Evolutionary conservation across 306 rosid genomes (phyloP).

Genomic region (Mimosa pudica): DNA sequence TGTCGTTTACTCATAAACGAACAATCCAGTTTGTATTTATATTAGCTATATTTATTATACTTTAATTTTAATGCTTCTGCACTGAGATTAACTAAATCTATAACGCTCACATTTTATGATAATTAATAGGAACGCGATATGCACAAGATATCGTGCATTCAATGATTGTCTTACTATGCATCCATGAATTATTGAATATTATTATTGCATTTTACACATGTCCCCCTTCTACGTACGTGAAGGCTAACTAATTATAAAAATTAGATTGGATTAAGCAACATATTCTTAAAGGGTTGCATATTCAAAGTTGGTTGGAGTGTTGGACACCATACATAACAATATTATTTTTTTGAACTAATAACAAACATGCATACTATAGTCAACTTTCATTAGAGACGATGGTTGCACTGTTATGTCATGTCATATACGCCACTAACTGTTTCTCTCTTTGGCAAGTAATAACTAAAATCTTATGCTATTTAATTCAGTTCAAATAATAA

Average conservation of each 20-base stretch:
- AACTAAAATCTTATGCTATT: conserved; percentile 13
- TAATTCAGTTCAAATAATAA: not conserved
- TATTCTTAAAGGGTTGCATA: not conserved
- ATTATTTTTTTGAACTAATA: conserved; percentile 14
- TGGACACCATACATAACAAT: conserved; percentile 37
- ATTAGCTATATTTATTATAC: not conserved
- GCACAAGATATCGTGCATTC: not conserved
- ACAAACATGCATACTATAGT: conserved; percentile 18
- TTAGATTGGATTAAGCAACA: not conserved
- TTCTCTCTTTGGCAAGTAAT: conserved; percentile 45
- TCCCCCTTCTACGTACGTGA: not conserved
- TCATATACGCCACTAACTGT: conserved; percentile 27
- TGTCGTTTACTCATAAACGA: not conserved
- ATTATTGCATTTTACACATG: not conserved
- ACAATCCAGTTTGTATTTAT: not conserved
- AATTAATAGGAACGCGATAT: not conserved
- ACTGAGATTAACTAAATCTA: not conserved
- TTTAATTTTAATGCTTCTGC: not conserved
- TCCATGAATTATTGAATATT: not conserved
- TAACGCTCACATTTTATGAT: not conserved
- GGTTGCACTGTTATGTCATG: conserved; percentile 20
- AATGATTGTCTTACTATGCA: not conserved
- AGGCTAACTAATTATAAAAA: not conserved
- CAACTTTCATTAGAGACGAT: conserved; percentile 29
- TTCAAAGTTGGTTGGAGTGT: conserved; percentile 61